A percentile compares a stretch with the other conserved stretches of the same genome.
Conservation (phyloP, 2,329 filamentous ascomycete genomes). For the Talaromyces atroroseus region DNA sequence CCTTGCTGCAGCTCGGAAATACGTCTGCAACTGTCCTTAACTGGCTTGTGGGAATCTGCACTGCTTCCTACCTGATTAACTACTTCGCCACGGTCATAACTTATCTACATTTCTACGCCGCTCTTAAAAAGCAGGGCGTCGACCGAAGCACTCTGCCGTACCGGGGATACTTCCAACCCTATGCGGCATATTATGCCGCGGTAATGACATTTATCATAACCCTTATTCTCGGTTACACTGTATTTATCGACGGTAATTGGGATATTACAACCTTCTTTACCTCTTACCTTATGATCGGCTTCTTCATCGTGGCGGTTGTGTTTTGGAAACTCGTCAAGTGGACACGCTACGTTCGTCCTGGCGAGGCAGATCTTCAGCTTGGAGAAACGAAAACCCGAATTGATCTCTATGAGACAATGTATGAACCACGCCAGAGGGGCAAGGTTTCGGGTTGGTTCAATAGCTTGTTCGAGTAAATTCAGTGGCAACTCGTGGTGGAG, state of each 20-base stretch:
- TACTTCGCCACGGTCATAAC: conserved; percentile 58
- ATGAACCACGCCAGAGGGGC: conserved; percentile 17
- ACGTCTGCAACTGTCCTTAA: conserved; percentile 51
- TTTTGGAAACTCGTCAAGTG: conserved; percentile 57
- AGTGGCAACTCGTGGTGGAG: not conserved
- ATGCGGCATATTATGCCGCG: conserved; percentile 62
- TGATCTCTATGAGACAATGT: conserved; percentile 8
- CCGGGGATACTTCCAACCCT: conserved; percentile 62
- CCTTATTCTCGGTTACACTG: conserved; percentile 72
- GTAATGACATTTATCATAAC: conserved; percentile 65
- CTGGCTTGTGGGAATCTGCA: conserved; percentile 57
- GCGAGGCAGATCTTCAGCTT: conserved; percentile 61
- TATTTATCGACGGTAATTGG: conserved; percentile 58
- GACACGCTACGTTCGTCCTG: conserved; percentile 49
- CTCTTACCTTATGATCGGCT: conserved; percentile 66
- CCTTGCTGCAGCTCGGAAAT: conserved; percentile 57
- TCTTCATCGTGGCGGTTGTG: conserved; percentile 63
- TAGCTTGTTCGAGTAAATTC: conserved; percentile 17
- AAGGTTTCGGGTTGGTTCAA: conserved; percentile 19
- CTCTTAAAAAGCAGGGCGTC: conserved; percentile 55
- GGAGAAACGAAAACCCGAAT: conserved; percentile 47
- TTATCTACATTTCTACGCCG: conserved; percentile 59
- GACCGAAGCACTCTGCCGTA: conserved; percentile 53
- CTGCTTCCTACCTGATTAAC: conserved; percentile 56
- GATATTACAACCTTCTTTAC: conserved; percentile 70